These are phyloP conservation scores for Silene conica DNA, from an alignment of 148 eudicot genomes.

Conservation along the genomic window DNA sequence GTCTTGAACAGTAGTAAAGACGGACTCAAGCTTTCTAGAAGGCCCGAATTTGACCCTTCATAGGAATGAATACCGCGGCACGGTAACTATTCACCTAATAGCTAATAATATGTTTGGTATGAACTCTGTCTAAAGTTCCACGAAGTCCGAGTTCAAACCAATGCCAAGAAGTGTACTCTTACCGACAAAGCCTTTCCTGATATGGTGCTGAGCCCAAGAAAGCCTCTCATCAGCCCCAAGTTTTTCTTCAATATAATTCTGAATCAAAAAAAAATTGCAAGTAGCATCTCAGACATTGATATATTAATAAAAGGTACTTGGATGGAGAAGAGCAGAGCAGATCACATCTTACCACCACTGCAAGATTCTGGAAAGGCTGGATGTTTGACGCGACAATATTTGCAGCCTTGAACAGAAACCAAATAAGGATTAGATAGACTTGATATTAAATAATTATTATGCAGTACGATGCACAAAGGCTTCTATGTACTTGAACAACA, in stretches of 20 bases:
- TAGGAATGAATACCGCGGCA: too few species aligned
- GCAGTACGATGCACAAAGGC: neutral
- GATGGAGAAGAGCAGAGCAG: constrained; percentile 5
- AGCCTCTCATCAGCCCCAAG: constrained; percentile 47
- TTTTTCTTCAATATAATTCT: constrained; percentile 64
- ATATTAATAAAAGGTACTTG: constrained; percentile 1
- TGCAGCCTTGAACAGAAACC: constrained; percentile 52
- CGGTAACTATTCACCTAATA: too few species aligned
- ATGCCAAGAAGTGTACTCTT: constrained; percentile 9
- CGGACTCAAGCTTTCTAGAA: neutral
- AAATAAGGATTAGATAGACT: constrained; percentile 6
- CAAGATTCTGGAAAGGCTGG: constrained; percentile 73
- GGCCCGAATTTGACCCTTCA: neutral
- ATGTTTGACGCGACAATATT: constrained; percentile 74
- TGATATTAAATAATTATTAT: neutral
- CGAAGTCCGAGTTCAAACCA: neutral
- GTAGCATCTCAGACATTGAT: neutral
- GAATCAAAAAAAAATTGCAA: constrained; percentile 16
- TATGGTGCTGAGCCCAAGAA: constrained; percentile 51
- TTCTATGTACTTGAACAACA: neutral
- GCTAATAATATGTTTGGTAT: too few species aligned
- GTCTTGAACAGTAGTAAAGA: neutral
- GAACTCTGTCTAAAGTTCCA: too few species aligned
- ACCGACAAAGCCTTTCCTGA: constrained; percentile 72
- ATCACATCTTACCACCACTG: constrained; percentile 48